A percentile compares a stretch with the other conserved stretches of the same genome.
Evolutionary conservation across 768 basidiomycete species (phyloP).

Genomic region (Pulveroboletus sp.): DNA sequence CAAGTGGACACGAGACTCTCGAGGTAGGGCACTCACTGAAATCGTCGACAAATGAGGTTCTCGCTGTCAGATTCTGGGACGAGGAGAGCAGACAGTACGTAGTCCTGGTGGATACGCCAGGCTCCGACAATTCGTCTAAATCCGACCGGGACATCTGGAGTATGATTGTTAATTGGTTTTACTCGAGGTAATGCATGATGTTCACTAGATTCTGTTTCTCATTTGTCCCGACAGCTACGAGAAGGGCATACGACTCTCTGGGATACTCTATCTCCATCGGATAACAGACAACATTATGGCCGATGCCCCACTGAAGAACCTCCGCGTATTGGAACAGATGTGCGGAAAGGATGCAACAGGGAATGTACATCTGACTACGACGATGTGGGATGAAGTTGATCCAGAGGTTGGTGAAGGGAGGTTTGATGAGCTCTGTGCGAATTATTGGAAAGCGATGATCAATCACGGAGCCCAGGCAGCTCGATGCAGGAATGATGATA

Average conservation of each 20-base stretch:
- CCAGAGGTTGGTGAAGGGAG: constrained; percentile 25
- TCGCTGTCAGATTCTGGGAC: constrained; percentile 4
- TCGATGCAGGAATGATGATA: constrained; percentile 6
- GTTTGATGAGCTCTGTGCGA: constrained; percentile 1
- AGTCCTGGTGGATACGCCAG: constrained; percentile 25
- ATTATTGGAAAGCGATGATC: background rate
- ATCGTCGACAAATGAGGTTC: constrained; percentile 10
- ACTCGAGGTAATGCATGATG: constrained; percentile 3
- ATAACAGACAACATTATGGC: constrained; percentile 38
- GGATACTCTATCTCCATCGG: constrained; percentile 40
- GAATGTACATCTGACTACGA: constrained; percentile 34
- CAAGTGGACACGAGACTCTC: background rate
- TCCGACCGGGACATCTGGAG: constrained; percentile 11
- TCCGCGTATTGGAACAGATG: constrained; percentile 31
- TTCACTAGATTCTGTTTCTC: background rate
- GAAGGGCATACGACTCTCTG: constrained; percentile 21
- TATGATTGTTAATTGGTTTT: constrained; percentile 15
- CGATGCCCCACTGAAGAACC: constrained; percentile 31
- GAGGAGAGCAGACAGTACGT: background rate
- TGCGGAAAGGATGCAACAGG: constrained; percentile 28
- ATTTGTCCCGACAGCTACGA: constrained; percentile 4
- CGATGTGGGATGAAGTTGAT: constrained; percentile 33
- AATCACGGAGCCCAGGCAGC: constrained; percentile 7
- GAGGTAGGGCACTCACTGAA: constrained; percentile 8
- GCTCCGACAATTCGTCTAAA: constrained; percentile 17